Base-by-base conservation (phyloP, 257 asterid species). In the Solanum commersonii region DNA sequence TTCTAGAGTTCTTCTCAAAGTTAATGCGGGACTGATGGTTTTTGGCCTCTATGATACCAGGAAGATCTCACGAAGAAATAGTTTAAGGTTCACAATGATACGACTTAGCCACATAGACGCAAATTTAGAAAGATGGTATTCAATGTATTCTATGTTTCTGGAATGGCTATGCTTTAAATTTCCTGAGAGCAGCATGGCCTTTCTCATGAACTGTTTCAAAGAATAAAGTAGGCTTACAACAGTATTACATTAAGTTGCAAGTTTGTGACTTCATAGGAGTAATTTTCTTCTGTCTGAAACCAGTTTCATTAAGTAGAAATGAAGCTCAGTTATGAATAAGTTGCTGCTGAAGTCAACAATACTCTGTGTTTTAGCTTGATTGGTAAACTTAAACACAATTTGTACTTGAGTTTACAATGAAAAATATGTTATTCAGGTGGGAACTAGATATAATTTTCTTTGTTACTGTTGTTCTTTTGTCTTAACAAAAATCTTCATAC, bases 1-100 rank as follows among this genome's bases (percentile, higher is more conserved):
- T 90, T 97, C 49, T 95, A 93, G 91, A 84, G 67, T 70, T 79
- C 12, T 37, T 4, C 33, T 44, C 68, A 49, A 81, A 81, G 25
- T 10, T 81, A 81, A 9, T 7, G 18, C 5, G 70, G 3, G 68
- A 27, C 85, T 46, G 42, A 10, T 27, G 38, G 42, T 46, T 71
- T 78, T 46, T 81, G 84, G 9, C 65, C 84, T 25, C 49, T 16
- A 42, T 25, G 38, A 23, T 25, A 16, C 68, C 29, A 29, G 67
- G 68, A 81, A 29, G 68, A 46, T 46, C 68, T 10, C 68, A 2
- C 27, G 3, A 29, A 81, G 15, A 81, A 81, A 27, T 29, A 29
- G 29, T 81, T 18, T 81, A 46, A 27, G 40, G 65, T 29, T 81
- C 68, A 16, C 29, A 49, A 5, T 46, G 40, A 29, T 81, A 46